A percentile compares a stretch with the other conserved stretches of the same genome.
Conservation (phyloP, 768 basidiomycete species). For the Sutorius australiensis region DNA sequence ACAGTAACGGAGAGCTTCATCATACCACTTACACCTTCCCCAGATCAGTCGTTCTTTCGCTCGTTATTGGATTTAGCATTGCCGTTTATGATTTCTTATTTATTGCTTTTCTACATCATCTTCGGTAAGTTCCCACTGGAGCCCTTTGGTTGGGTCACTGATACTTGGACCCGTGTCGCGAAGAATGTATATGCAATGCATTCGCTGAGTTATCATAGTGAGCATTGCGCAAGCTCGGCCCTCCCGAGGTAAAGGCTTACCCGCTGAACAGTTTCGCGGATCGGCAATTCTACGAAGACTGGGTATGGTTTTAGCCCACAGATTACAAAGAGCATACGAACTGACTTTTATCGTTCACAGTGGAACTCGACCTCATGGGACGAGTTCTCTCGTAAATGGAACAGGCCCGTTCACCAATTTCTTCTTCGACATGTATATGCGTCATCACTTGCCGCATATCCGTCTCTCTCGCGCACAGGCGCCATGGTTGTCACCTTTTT, state of each 20-base stretch:
- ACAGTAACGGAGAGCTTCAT: conserved; percentile 95
- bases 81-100: conserved; percentile 91
- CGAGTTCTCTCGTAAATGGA: conserved; percentile 98
- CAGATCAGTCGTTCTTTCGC: conserved; percentile 67
- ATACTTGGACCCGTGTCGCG: neutral
- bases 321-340: neutral
- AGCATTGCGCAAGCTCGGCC: conserved; percentile 22
- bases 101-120: conserved; percentile 82
- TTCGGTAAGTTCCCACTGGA: conserved; percentile 50
- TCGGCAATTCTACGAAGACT: conserved; percentile 95
- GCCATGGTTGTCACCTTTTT: conserved; percentile 94
- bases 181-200: conserved; percentile 94
- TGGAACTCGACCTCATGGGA: conserved; percentile 99
- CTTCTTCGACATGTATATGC: conserved; percentile 94
- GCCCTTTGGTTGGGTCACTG: neutral
- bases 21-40: conserved; percentile 70
- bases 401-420: conserved; percentile 93
- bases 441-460: conserved; percentile 73
- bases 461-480: conserved; percentile 61
- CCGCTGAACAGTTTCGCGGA: conserved; percentile 76
- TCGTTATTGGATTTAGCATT: conserved; percentile 82
- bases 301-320: conserved; percentile 45
- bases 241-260: conserved; percentile 1
- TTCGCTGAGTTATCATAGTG: conserved; percentile 92
- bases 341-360: conserved; percentile 30